A percentile compares a stretch with the other conserved stretches of the same genome.
Conservation (phyloP, 805 yeast genomes). For the Candida dajiaensis region DNA sequence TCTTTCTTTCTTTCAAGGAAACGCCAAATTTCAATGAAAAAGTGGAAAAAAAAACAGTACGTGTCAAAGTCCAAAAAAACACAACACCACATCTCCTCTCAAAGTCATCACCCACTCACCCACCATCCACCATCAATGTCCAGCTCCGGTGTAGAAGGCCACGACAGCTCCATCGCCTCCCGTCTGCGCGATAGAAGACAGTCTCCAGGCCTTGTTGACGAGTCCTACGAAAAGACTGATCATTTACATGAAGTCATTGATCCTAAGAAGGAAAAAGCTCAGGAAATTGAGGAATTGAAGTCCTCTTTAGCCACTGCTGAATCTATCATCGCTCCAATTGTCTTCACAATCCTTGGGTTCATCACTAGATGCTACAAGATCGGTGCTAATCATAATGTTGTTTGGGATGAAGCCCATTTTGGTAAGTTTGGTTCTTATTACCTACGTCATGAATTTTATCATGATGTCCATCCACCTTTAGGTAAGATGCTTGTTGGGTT, state of each 20-base stretch:
- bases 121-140: too few species aligned
- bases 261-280: constrained; percentile 12
- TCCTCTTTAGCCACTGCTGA: constrained; percentile 18
- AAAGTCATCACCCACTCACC: background rate
- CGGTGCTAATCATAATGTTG: constrained; percentile 67
- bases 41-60: background rate
- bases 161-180: constrained; percentile 11
- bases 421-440: constrained; percentile 95
- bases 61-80: background rate
- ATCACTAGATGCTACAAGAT: constrained; percentile 71
- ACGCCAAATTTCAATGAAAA: background rate
- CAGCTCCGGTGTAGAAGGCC: constrained; percentile 10
- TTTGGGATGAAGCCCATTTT: constrained; percentile 98
- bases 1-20: too few species aligned
- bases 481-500: constrained; percentile 91
- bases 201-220: background rate
- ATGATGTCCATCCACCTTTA: constrained; percentile 96
- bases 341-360: constrained; percentile 66
- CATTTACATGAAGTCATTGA: constrained; percentile 10
- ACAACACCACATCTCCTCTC: background rate
- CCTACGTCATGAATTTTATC: constrained; percentile 82
- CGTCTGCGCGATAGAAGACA: constrained; percentile 18
- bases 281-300: constrained; percentile 13
- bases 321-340: constrained; percentile 45
- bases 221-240: background rate